A percentile compares a stretch with the other conserved stretches of the same genome.
These are phyloP conservation scores for Emericellopsis terricola DNA, from an alignment of 495 filamentous ascomycete species.

Conservation along the genomic window DNA sequence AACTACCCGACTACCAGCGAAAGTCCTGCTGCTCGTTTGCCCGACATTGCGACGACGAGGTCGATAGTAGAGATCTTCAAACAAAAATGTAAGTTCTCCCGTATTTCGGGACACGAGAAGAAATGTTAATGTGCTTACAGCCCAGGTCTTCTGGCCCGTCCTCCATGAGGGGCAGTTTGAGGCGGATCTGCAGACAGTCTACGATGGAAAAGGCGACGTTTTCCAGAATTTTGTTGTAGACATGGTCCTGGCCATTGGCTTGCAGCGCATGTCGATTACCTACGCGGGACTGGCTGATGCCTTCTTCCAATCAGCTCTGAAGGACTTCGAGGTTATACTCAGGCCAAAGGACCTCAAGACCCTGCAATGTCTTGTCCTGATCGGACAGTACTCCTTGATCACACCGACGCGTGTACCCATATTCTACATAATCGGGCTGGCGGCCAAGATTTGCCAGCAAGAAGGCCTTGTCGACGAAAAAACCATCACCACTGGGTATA, in stretches of 20 bases:
- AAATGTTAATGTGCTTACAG: too few species aligned
- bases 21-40: slow-evolving; percentile 50
- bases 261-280: slow-evolving; percentile 64
- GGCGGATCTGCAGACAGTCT: slow-evolving; percentile 63
- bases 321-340: slow-evolving; percentile 58
- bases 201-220: slow-evolving; percentile 52
- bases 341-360: slow-evolving; percentile 68
- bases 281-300: slow-evolving; percentile 80
- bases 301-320: slow-evolving; percentile 77
- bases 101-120: too few species aligned
- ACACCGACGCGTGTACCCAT: slow-evolving; percentile 78
- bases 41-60: slow-evolving; percentile 45
- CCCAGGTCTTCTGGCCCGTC: slow-evolving; percentile 68
- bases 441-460: slow-evolving; percentile 70
- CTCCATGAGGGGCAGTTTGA: slow-evolving; percentile 68
- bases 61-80: slow-evolving; percentile 63
- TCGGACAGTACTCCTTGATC: slow-evolving; percentile 79
- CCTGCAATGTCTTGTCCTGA: slow-evolving; percentile 74
- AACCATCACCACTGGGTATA: slow-evolving; percentile 43
- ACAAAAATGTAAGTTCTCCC: slow-evolving; percentile 60
- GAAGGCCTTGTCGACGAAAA: slow-evolving; percentile 71
- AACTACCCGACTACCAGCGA: slow-evolving; percentile 65
- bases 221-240: slow-evolving; percentile 73
- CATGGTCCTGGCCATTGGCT: slow-evolving; percentile 80
- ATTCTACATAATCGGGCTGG: slow-evolving; percentile 81